Percentiles rank a stretch among this genome's conserved stretches.
These are phyloP conservation scores for Sporothrix pallida DNA, from an alignment of 2,329 filamentous ascomycete species.

Conservation along the genomic window DNA sequence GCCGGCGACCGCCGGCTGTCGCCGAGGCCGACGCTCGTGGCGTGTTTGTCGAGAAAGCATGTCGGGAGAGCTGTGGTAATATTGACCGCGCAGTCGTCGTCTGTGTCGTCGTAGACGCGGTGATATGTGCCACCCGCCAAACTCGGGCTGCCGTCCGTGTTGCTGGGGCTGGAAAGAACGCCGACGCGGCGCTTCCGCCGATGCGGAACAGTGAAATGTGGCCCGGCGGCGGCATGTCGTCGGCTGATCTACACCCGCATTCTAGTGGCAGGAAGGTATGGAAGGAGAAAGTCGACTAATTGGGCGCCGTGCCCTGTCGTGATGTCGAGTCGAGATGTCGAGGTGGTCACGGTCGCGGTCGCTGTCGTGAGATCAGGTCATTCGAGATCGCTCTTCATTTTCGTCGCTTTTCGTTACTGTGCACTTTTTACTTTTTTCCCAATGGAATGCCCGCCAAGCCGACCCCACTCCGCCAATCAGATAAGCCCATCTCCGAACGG, in stretches of 20 bases:
- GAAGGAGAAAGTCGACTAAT: not conserved
- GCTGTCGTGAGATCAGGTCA: not conserved
- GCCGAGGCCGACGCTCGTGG: constrained; percentile 33
- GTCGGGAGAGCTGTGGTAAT: not conserved
- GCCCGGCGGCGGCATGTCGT: constrained; percentile 45
- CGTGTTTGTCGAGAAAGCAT: constrained; percentile 29
- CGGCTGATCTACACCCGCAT: constrained; percentile 9
- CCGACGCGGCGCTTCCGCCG: constrained; percentile 20
- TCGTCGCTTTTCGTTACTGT: not conserved
- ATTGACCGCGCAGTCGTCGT: not conserved
- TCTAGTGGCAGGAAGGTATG: not conserved
- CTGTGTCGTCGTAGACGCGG: not conserved
- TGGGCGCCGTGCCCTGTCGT: not conserved
- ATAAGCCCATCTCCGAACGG: not conserved
- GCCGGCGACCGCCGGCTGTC: constrained; percentile 19
- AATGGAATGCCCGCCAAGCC: constrained; percentile 11
- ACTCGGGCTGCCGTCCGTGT: too few species aligned
- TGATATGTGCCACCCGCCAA: too few species aligned
- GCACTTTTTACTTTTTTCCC: not conserved
- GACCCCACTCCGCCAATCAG: constrained; percentile 21
- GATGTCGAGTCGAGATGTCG: not conserved
- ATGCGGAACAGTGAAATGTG: constrained; percentile 46
- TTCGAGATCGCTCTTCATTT: not conserved
- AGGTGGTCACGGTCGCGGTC: not conserved
- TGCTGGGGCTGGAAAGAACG: too few species aligned